phyloP scores from a whole-genome alignment of 495 filamentous ascomycete genomes.

The Trichoderma orchidacearum region DNA sequence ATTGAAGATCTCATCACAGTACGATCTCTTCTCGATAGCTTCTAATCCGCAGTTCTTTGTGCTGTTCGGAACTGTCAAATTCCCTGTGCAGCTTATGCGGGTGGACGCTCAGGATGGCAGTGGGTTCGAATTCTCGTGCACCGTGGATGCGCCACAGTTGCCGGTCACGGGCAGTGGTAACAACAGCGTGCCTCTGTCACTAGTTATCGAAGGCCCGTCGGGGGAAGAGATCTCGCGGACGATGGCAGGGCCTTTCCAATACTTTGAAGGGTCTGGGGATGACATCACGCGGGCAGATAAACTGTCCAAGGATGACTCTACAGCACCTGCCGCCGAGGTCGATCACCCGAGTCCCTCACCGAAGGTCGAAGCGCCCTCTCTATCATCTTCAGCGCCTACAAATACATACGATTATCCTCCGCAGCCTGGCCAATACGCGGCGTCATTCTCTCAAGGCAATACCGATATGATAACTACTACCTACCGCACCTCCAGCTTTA shows the following conservation, averaged over 20 bases:
- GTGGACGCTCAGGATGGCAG: constrained; percentile 45
- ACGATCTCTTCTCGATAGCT: constrained; percentile 47
- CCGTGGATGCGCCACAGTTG: constrained; percentile 59
- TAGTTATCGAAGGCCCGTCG: constrained; percentile 54
- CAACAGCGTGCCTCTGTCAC: constrained; percentile 55
- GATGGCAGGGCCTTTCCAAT: constrained; percentile 68
- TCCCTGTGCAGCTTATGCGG: constrained; percentile 43
- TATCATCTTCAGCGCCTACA: constrained; percentile 20
- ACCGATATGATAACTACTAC: constrained; percentile 33
- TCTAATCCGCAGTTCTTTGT: constrained; percentile 46
- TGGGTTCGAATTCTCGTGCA: constrained; percentile 57
- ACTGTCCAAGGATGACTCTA: constrained; percentile 21
- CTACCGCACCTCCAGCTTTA: constrained; percentile 25
- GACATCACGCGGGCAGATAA: constrained; percentile 27
- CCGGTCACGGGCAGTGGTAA: constrained; percentile 50
- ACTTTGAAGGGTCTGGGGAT: constrained; percentile 30
- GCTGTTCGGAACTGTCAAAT: constrained; percentile 61
- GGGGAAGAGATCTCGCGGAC: constrained; percentile 47
- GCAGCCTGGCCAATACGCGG: constrained; percentile 16
- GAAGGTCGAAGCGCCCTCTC: constrained; percentile 13
- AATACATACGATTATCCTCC: constrained; percentile 33
- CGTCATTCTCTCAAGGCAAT: constrained; percentile 24
- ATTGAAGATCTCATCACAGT: constrained; percentile 59
- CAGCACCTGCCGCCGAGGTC: constrained; percentile 14
- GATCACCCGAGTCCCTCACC: constrained; percentile 9